phyloP scores from a whole-genome alignment of 2,329 filamentous ascomycete genomes.

The Alternaria infectoria region DNA sequence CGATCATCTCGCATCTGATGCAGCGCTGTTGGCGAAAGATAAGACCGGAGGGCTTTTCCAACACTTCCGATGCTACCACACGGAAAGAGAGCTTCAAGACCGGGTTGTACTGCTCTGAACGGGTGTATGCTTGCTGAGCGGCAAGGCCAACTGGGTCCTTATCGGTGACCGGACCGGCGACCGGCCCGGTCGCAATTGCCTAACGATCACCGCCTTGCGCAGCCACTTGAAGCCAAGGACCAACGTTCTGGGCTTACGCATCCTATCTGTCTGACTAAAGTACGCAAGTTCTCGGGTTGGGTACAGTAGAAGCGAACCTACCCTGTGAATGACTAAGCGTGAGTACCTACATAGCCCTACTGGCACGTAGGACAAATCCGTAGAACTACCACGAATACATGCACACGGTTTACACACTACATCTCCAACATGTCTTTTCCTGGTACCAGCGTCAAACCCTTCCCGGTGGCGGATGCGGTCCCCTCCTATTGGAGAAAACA shows the following conservation, averaged over 20 bases:
- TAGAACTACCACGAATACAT: not conserved
- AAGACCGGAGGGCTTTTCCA: not conserved
- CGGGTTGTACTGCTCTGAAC: not conserved
- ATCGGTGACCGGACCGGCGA: conserved; percentile 2
- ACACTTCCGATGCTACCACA: not conserved
- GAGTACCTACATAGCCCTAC: not conserved
- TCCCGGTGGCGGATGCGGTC: conserved; percentile 10
- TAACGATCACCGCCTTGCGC: not conserved
- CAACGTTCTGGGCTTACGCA: not conserved
- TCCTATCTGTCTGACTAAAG: not conserved
- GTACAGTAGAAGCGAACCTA: not conserved
- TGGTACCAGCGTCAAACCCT: not conserved
- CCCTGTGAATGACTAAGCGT: not conserved
- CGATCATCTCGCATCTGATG: not conserved
- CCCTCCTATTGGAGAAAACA: conserved; percentile 16
- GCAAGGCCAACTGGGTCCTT: not conserved
- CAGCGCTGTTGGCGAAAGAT: not conserved
- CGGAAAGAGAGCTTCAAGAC: not conserved
- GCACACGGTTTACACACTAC: not conserved
- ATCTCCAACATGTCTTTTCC: not conserved
- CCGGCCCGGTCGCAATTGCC: not conserved
- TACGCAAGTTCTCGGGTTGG: not conserved
- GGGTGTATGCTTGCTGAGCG: not conserved
- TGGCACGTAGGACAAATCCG: not conserved
- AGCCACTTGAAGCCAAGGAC: not conserved